Conservation (phyloP, 2,329 filamentous ascomycete species). For the Trematosphaeria pertusa region DNA sequence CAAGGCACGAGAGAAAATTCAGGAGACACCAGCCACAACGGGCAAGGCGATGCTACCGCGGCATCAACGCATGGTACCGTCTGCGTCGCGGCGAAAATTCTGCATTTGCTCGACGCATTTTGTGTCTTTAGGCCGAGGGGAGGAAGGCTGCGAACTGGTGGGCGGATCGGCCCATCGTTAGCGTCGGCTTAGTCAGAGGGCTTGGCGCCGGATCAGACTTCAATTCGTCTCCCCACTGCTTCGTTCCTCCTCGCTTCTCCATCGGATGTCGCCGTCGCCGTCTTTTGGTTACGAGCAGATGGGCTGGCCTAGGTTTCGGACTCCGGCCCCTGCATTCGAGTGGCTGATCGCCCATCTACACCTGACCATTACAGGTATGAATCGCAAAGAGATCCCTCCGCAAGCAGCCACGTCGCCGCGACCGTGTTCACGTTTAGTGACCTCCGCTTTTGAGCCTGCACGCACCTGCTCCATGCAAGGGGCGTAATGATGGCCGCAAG, state of each 20-base stretch:
- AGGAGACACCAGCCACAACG: neutral
- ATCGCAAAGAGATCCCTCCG: no score
- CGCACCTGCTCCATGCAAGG: no score
- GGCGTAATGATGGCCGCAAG: no score
- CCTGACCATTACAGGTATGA: no score
- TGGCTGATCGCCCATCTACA: no score
- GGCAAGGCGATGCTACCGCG: constrained; percentile 18
- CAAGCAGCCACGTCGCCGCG: no score
- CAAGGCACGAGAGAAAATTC: constrained; percentile 16
- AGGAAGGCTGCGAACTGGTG: no score
- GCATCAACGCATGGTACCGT: constrained; percentile 13
- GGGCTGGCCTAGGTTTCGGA: no score
- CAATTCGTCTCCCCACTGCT: neutral
- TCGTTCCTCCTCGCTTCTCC: neutral
- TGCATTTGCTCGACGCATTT: constrained; percentile 27
- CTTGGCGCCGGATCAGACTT: constrained; percentile 19
- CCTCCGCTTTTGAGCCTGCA: no score
- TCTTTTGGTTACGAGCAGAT: neutral
- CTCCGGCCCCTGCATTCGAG: no score
- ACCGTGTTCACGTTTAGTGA: no score
- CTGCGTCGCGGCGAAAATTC: constrained; percentile 30
- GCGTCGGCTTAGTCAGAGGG: constrained; percentile 17
- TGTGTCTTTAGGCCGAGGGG: no score
- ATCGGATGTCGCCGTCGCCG: constrained; percentile 19
- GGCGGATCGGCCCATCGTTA: constrained; percentile 33